A percentile compares a stretch with the other conserved stretches of the same genome.
phyloP scores from a whole-genome alignment of 768 basidiomycete species.

The Tricholoma sp. region DNA sequence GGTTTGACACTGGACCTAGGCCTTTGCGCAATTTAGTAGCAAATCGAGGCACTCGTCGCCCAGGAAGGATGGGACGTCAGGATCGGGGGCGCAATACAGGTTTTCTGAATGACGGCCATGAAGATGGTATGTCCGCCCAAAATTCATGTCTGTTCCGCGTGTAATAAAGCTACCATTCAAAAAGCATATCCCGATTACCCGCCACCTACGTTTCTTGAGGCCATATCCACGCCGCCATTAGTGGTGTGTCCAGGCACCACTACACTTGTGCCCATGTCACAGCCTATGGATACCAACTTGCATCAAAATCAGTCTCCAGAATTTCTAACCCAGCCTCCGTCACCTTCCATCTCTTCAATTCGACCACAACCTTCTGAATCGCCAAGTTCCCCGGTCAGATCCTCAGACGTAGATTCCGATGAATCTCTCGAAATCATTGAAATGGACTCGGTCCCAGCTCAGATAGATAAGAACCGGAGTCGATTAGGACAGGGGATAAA shows the following conservation, averaged over 20 bases:
- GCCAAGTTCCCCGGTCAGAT: constrained; percentile 3
- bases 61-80: constrained; percentile 19
- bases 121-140: constrained; percentile 18
- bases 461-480: constrained; percentile 36
- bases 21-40: constrained; percentile 19
- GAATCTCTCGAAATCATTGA: constrained; percentile 52
- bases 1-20: constrained; percentile 40
- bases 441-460: constrained; percentile 34
- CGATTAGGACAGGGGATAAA: constrained; percentile 37
- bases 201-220: constrained; percentile 74
- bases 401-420: constrained; percentile 42
- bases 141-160: background rate
- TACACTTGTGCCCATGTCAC: constrained; percentile 27
- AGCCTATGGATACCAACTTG: constrained; percentile 8
- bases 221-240: constrained; percentile 42
- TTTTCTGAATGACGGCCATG: constrained; percentile 2
- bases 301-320: constrained; percentile 1
- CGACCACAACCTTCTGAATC: background rate
- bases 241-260: constrained; percentile 35
- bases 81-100: constrained; percentile 22
- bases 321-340: constrained; percentile 3
- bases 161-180: constrained; percentile 8
- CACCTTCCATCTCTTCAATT: constrained; percentile 3
- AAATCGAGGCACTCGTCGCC: constrained; percentile 24
- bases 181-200: constrained; percentile 57